Evolutionary conservation across 2,329 filamentous ascomycete species (phyloP), one percentile per base, ranked within the genome.

Genomic region (Fusarium longipes): DNA sequence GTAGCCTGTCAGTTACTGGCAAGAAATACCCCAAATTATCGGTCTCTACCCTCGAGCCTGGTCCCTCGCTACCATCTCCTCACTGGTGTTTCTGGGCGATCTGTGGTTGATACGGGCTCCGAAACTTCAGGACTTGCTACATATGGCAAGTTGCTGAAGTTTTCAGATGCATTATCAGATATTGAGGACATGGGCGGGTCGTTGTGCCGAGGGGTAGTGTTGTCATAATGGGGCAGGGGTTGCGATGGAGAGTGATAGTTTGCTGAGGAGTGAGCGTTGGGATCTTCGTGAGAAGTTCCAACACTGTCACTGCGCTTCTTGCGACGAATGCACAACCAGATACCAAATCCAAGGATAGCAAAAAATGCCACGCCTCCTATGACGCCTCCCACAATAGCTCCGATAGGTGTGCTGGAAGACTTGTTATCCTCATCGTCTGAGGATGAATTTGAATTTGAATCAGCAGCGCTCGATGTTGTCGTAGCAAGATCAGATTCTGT

Each of bases 311-410:
- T 3, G 6, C 20, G 52, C 24, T 49, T 59, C 25, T 49, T 59
- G 18, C 39, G 33, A 29, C 52, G 42, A n/a, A 57, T 36, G 11
- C n/a, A n/a, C n/a, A 42, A 42, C 42, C 52, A 57, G 5, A 59
- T 30, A 17, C 42, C 42, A 9, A 59, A 27, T 2, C 57, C 24
- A 20, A 59, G 20, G 3, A 58, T n/a, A 9, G 29, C n/a, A 15
- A 59, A 9, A 2, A 59, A 9, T 0, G 35, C 30, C 30, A 59
- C 17, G 8, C 57, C 57, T 30, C 57, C 42, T 5, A 49, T 11
- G 17, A 50, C 52, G n/a, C 42, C 42, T 4, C 52, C 57, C 2
- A 50, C 36, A 4, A 50, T 57, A 9, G 35, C 35, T 17, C 52
- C 52, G 18, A 36, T 10, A 6, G 52, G 42, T 12, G 33, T 18